Evolutionary conservation across 768 basidiomycete genomes (phyloP).

Genomic region (Tephrocybe sp.): DNA sequence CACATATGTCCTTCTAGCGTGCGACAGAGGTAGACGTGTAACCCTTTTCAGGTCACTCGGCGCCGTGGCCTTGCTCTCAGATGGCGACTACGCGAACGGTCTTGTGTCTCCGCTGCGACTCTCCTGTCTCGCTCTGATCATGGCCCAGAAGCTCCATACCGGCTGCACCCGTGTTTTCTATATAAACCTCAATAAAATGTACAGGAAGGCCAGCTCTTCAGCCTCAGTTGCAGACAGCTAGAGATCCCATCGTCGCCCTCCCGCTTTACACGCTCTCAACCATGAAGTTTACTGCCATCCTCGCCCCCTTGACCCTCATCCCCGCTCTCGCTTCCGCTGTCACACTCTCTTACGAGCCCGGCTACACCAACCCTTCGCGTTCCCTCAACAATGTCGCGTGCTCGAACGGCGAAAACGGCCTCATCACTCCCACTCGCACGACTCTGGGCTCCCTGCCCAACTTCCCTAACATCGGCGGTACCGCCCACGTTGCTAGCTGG

Average conservation of each 20-base stretch:
- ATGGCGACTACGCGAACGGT: conserved; percentile 4
- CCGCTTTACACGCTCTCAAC: neutral
- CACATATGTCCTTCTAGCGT: neutral
- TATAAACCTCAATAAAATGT: neutral
- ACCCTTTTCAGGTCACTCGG: neutral
- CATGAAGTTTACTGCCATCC: conserved; percentile 16
- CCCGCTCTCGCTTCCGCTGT: conserved; percentile 7
- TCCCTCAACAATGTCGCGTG: conserved; percentile 43
- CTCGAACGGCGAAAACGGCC: conserved; percentile 48
- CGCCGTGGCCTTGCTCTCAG: neutral
- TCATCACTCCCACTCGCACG: conserved; percentile 37
- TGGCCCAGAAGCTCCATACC: neutral
- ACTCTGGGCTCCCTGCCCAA: conserved; percentile 46
- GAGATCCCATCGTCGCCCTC: neutral
- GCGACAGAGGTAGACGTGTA: neutral
- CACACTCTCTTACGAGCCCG: conserved; percentile 34
- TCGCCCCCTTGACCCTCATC: conserved; percentile 13
- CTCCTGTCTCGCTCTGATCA: neutral
- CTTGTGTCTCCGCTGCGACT: conserved; percentile 6
- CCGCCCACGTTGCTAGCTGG: conserved; percentile 41
- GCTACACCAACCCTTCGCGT: conserved; percentile 36
- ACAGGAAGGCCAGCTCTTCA: neutral
- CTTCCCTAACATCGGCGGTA: conserved; percentile 56
- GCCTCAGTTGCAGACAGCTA: neutral
- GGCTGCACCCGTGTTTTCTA: neutral